These are phyloP conservation scores for Ceratonia siliqua DNA, from an alignment of 306 rosid species.

Conservation along the genomic window DNA sequence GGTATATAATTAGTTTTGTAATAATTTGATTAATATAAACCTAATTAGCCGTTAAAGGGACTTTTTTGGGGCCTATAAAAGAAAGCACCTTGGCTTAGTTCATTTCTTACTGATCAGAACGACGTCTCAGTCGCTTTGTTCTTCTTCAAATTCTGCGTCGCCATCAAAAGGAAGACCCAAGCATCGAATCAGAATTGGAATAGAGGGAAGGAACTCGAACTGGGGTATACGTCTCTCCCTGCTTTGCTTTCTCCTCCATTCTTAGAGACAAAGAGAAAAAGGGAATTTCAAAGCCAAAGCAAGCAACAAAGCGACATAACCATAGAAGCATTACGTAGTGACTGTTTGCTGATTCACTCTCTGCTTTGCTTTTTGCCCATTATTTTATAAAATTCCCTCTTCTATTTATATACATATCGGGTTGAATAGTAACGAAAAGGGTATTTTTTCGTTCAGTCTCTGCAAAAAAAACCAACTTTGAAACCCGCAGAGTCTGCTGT, in stretches of 20 bases:
- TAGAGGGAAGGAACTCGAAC: constrained; percentile 33
- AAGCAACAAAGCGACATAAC: neutral
- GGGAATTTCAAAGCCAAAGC: constrained; percentile 21
- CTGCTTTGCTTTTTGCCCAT: neutral
- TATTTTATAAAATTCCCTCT: neutral
- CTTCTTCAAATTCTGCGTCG: constrained; percentile 48
- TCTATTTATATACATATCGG: neutral
- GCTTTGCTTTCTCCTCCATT: neutral
- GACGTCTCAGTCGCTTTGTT: constrained; percentile 50
- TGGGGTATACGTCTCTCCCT: constrained; percentile 41
- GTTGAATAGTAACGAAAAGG: constrained; percentile 43
- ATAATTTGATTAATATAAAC: neutral
- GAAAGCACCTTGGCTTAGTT: constrained; percentile 24
- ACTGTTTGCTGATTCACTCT: neutral
- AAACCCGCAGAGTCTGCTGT: neutral
- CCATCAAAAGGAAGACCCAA: constrained; percentile 33
- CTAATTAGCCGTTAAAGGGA: constrained; percentile 43
- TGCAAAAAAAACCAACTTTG: neutral
- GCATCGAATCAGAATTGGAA: constrained; percentile 53
- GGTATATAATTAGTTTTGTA: too few species aligned
- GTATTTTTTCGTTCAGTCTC: constrained; percentile 35
- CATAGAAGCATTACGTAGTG: too few species aligned
- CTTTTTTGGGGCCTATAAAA: constrained; percentile 44
- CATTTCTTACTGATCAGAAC: constrained; percentile 43
- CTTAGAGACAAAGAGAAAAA: neutral